A percentile compares a stretch with the other conserved stretches of the same genome.
phyloP scores from a whole-genome alignment of 129 eudicot species.

The Oenanthe sinensis region DNA sequence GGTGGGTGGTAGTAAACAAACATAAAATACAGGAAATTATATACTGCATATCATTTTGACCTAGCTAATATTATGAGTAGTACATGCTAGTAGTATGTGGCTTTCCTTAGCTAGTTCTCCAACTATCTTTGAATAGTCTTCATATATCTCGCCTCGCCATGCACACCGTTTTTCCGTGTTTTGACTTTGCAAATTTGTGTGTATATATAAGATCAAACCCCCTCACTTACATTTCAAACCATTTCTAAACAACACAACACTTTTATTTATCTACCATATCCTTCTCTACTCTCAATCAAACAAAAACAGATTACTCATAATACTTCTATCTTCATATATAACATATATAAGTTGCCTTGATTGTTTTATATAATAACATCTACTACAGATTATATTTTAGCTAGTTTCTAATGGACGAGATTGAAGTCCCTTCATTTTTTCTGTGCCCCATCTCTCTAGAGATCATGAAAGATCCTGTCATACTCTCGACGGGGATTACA shows the following conservation, averaged over 20 bases:
- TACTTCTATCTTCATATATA: background rate
- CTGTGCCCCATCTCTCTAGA: slow-evolving; percentile 55
- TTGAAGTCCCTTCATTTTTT: slow-evolving; percentile 58
- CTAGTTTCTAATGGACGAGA: slow-evolving; percentile 4
- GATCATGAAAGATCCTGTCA: slow-evolving; percentile 44
- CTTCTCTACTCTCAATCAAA: background rate
- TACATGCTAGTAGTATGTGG: background rate
- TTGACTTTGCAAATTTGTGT: background rate
- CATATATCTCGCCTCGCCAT: background rate
- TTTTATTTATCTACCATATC: background rate
- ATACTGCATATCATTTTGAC: background rate
- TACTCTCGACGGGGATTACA: slow-evolving; percentile 33
- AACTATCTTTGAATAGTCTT: background rate
- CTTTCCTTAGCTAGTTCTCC: background rate
- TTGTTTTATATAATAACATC: background rate
- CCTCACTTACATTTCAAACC: background rate
- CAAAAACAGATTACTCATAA: background rate
- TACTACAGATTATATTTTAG: background rate
- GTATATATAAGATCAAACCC: background rate
- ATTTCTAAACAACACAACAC: background rate
- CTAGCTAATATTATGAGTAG: too few species aligned
- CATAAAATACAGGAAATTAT: background rate
- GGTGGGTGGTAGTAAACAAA: background rate
- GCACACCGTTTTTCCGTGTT: slow-evolving; percentile 8
- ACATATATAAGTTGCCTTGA: background rate